These are phyloP conservation scores for Alternaria sp. DNA, from an alignment of 2,329 filamentous ascomycete genomes.

Conservation along the genomic window DNA sequence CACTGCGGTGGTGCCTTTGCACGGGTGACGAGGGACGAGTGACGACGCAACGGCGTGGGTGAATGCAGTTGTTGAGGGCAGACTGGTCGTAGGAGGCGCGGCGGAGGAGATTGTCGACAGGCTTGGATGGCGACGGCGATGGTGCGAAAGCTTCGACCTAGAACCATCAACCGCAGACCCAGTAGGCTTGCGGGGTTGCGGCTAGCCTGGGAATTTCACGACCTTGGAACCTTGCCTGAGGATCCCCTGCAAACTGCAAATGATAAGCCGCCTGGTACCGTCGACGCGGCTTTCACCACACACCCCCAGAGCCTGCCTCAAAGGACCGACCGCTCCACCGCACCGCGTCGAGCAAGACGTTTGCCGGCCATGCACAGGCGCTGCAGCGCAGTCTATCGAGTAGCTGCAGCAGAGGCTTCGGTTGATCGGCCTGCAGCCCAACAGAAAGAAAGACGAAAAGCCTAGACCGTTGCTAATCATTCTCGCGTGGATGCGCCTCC, in stretches of 20 bases:
- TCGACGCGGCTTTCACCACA: conserved; percentile 12
- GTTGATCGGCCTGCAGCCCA: conserved; percentile 30
- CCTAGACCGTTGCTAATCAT: conserved; percentile 23
- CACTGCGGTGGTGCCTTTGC: conserved; percentile 11
- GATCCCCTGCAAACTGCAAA: background rate
- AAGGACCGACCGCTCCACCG: conserved; percentile 8
- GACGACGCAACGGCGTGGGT: conserved; percentile 8
- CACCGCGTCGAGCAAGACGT: conserved; percentile 4
- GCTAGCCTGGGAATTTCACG: conserved; percentile 9
- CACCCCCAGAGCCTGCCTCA: background rate
- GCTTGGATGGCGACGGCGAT: conserved; percentile 12
- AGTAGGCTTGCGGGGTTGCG: conserved; percentile 10
- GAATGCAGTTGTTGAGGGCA: background rate
- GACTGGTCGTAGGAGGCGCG: conserved; percentile 1
- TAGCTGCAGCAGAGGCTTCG: conserved; percentile 20
- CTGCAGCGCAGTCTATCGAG: conserved; percentile 3
- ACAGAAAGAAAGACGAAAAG: conserved; percentile 16
- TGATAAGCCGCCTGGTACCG: background rate
- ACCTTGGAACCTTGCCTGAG: conserved; percentile 2
- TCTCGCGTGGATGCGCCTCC: conserved; percentile 10
- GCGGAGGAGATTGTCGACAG: conserved; percentile 12
- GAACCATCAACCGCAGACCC: conserved; percentile 6
- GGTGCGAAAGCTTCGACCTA: conserved; percentile 16
- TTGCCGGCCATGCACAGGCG: conserved; percentile 10
- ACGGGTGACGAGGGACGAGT: conserved; percentile 15